Conservation (phyloP, 768 basidiomycete species). For the Mycena olivaceomarginata region DNA sequence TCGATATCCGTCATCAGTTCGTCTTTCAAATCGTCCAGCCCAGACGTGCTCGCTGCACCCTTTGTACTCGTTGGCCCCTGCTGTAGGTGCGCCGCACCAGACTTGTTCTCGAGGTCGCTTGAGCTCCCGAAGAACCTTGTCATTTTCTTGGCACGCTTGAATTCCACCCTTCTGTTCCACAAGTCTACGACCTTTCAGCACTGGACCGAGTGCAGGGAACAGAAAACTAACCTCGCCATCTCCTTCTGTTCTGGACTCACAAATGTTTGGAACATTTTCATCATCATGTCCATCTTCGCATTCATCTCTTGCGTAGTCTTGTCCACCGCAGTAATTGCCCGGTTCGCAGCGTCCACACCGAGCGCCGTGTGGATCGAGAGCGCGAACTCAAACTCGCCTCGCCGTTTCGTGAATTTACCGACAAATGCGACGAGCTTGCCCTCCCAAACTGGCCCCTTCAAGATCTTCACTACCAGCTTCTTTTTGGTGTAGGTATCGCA, state of each 20-base stretch:
- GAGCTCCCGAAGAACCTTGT: constrained; percentile 44
- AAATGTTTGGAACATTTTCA: constrained; percentile 50
- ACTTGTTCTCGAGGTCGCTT: constrained; percentile 40
- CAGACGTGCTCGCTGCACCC: constrained; percentile 34
- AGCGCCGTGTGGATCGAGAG: constrained; percentile 53
- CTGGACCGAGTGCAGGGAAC: neutral
- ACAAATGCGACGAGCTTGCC: constrained; percentile 48
- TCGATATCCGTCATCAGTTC: constrained; percentile 53
- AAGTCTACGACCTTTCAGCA: constrained; percentile 9
- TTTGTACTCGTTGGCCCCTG: constrained; percentile 40
- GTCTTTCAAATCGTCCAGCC: constrained; percentile 43
- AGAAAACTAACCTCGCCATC: constrained; percentile 46
- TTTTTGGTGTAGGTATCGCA: constrained; percentile 60
- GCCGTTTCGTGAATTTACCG: constrained; percentile 50
- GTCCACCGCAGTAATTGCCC: constrained; percentile 40
- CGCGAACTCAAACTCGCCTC: constrained; percentile 54
- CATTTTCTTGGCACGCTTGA: constrained; percentile 42
- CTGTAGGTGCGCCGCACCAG: neutral
- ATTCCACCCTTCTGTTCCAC: constrained; percentile 48
- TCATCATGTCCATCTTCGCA: constrained; percentile 47
- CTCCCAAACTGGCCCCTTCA: constrained; percentile 55
- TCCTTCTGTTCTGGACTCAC: constrained; percentile 49
- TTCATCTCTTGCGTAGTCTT: constrained; percentile 43
- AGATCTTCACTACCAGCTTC: constrained; percentile 54
- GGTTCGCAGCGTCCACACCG: constrained; percentile 48